phyloP scores from a whole-genome alignment of 495 filamentous ascomycete species.

The Penicillium cosmopolitanum region DNA sequence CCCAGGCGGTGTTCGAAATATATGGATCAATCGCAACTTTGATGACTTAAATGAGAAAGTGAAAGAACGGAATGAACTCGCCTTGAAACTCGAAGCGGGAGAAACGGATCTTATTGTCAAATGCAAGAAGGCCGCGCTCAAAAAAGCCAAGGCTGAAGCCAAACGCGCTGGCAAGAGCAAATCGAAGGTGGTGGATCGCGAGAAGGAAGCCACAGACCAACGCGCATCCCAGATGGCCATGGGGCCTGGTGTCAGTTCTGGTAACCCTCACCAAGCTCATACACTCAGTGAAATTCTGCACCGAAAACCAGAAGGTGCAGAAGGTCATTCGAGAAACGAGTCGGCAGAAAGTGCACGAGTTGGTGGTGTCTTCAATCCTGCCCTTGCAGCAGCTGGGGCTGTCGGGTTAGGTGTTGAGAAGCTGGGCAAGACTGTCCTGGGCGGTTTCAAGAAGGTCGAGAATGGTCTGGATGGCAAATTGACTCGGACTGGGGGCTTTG shows the following conservation, averaged over 20 bases:
- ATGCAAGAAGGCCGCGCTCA: constrained; percentile 76
- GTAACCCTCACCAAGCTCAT: constrained; percentile 80
- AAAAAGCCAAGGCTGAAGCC: constrained; percentile 64
- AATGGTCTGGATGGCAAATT: constrained; percentile 49
- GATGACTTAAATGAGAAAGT: constrained; percentile 89
- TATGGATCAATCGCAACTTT: constrained; percentile 94
- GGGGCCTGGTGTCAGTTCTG: constrained; percentile 76
- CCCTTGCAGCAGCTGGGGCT: constrained; percentile 48
- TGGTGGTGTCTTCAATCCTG: constrained; percentile 37
- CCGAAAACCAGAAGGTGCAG: constrained; percentile 14
- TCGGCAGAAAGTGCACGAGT: constrained; percentile 30
- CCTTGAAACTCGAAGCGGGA: constrained; percentile 73
- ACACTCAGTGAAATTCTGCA: constrained; percentile 68
- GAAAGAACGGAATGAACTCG: constrained; percentile 70
- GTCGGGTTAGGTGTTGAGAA: constrained; percentile 67
- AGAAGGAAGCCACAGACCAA: constrained; percentile 50
- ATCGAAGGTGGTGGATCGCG: constrained; percentile 53
- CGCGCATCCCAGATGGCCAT: constrained; percentile 65
- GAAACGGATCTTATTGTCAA: constrained; percentile 81
- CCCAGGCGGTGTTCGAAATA: constrained; percentile 91
- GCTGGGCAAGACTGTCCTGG: constrained; percentile 57
- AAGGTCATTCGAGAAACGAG: constrained; percentile 29
- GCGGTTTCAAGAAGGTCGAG: constrained; percentile 52
- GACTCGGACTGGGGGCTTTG: constrained; percentile 58
- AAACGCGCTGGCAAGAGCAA: constrained; percentile 61